phyloP scores from a whole-genome alignment of 371 early-diverging fungal genomes.

The Syncephalastrum sp. region DNA sequence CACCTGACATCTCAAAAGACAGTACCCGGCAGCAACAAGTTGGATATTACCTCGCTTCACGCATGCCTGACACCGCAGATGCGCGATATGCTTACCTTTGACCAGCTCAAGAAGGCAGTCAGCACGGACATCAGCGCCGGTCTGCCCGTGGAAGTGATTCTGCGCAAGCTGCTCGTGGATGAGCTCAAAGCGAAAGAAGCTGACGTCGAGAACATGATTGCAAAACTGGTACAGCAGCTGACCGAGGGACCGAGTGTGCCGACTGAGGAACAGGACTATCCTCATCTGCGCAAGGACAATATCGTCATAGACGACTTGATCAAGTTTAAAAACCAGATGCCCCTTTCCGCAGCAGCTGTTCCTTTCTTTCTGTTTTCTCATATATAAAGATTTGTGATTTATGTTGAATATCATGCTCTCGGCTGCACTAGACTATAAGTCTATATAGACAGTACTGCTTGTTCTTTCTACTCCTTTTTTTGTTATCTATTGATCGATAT shows the following conservation, averaged over 20 bases:
- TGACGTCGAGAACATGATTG: slow-evolving; percentile 19
- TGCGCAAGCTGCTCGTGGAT: slow-evolving; percentile 16
- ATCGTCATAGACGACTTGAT: slow-evolving; percentile 47
- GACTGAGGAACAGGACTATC: no score
- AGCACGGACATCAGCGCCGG: slow-evolving; percentile 19
- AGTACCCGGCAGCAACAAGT: slow-evolving; percentile 4
- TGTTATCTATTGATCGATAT: no score
- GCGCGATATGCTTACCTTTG: slow-evolving; percentile 9
- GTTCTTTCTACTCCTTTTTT: no score
- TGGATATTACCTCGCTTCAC: slow-evolving; percentile 20
- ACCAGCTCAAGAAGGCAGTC: slow-evolving; percentile 12
- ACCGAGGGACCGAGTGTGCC: background rate
- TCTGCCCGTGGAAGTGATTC: slow-evolving; percentile 9
- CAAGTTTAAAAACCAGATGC: slow-evolving; percentile 59
- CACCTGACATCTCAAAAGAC: slow-evolving; percentile 64
- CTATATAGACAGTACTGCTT: no score
- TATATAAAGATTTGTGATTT: slow-evolving; percentile 14
- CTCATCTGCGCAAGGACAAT: slow-evolving; percentile 34
- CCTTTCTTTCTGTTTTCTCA: slow-evolving; percentile 41
- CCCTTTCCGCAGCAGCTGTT: slow-evolving; percentile 56
- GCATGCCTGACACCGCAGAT: slow-evolving; percentile 11
- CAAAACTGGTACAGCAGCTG: slow-evolving; percentile 13
- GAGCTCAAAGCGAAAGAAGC: slow-evolving; percentile 22
- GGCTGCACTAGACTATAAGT: no score
- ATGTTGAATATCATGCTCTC: background rate